Base-by-base conservation (phyloP, 192 early-diverging fungal species). In the Lunasporangiospora selenospora region DNA sequence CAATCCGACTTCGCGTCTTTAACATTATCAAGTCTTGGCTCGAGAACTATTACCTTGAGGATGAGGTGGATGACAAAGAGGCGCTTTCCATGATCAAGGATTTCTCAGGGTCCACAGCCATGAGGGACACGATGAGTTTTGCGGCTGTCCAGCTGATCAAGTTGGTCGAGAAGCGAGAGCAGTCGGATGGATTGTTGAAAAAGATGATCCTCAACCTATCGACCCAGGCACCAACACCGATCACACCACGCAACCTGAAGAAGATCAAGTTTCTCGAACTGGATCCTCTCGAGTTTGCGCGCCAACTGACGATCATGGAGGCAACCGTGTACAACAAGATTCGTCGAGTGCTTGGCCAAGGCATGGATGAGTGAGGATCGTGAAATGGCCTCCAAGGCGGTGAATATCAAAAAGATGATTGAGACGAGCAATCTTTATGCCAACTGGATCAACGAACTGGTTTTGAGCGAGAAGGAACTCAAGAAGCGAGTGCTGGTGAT, bases 1-100 rank as follows among this genome's bases (percentile, higher is more conserved):
- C 94, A 10, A 82, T 99, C 43, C 90, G 96, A 32, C 85, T 97
- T 50, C 92, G 95, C 33, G 96, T 98, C 1, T 96, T 89, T 81
- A 97, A 95, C 66, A 83, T 97, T 34, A 83, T 98, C 75, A 99
- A 97, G 71, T 89, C 80, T 24, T 99, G 97, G 97, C 75, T 98
- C 12, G 97, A 99, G 80, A 89, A 83, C 46, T 93, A 98, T 71
- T 93, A 89, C 67, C 77, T 87, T n/a, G 92, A 93, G 59, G 85
- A 87, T 65, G 85, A 87, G 52, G 10, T 47, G 5, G 69, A 73
- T 16, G 94, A 95, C 66, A 78, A 78, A 0, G 67, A 83, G 31
- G 85, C 83, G 15, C 69, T 99, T 30, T 81, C 85, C 39, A 78
- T 81, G 64, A 84, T 98, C 43, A 83, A 85, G 41, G 78, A 88